phyloP scores from a whole-genome alignment of 2,329 filamentous ascomycete species.

The Scedosporium minutisporum region DNA sequence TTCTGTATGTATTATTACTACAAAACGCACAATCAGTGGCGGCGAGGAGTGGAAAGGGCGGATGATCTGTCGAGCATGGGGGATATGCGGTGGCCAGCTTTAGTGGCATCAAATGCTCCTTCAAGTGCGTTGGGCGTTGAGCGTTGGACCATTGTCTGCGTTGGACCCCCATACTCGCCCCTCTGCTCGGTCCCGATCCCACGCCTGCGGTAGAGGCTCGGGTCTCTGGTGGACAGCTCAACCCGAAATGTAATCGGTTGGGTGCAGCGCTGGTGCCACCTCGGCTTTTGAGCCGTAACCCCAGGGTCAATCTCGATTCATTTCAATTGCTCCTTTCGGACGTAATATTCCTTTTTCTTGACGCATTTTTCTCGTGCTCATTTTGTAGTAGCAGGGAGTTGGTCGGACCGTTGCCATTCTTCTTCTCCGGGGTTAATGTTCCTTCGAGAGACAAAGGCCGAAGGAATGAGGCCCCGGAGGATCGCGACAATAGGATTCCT shows the following conservation, averaged over 20 bases:
- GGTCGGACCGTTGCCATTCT: not conserved
- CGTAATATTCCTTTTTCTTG: not conserved
- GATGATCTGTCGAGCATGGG: not conserved
- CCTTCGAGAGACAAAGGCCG: too few relatives aligned
- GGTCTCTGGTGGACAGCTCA: conserved; percentile 2
- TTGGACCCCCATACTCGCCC: not conserved
- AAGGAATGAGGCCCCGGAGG: too few relatives aligned
- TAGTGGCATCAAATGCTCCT: not conserved
- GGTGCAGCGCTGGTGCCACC: not conserved
- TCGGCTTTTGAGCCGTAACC: not conserved
- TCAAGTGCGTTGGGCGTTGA: not conserved
- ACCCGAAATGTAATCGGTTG: not conserved
- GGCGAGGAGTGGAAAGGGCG: not conserved
- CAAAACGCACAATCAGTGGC: not conserved
- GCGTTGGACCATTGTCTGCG: not conserved
- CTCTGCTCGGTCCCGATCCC: conserved; percentile 4
- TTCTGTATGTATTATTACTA: not conserved
- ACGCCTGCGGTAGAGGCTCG: not conserved
- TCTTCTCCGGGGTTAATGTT: not conserved
- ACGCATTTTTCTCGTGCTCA: not conserved
- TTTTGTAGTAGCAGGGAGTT: too few relatives aligned
- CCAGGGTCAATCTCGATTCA: not conserved
- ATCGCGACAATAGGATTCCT: too few relatives aligned
- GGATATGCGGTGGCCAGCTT: not conserved
- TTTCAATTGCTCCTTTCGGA: not conserved